These are phyloP conservation scores for Stylonectria norvegica DNA, from an alignment of 2,329 filamentous ascomycete genomes.

Conservation along the genomic window DNA sequence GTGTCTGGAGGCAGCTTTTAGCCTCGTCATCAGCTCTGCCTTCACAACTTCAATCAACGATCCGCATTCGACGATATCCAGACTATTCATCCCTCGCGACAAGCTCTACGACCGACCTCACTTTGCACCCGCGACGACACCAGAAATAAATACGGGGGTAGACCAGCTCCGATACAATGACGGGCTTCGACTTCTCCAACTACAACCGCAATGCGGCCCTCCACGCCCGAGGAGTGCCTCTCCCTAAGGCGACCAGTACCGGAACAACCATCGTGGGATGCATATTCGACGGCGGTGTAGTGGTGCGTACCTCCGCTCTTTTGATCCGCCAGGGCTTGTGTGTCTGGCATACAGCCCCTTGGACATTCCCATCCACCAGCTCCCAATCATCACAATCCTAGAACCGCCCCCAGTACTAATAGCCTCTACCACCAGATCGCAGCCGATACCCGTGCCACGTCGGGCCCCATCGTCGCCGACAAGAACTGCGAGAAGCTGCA, in stretches of 20 bases:
- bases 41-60: constrained; percentile 26
- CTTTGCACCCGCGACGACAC: background rate
- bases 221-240: constrained; percentile 86
- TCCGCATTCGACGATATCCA: constrained; percentile 21
- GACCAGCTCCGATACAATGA: constrained; percentile 58
- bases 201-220: constrained; percentile 98
- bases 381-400: constrained; percentile 5
- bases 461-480: constrained; percentile 96
- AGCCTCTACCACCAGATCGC: constrained; percentile 63
- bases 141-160: constrained; percentile 12
- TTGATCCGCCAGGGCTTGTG: background rate
- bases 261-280: constrained; percentile 99
- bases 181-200: constrained; percentile 99
- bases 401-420: constrained; percentile 13
- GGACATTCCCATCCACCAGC: background rate
- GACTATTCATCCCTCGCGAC: constrained; percentile 11
- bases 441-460: constrained; percentile 95
- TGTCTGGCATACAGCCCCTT: background rate
- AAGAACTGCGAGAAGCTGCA: constrained; percentile 99
- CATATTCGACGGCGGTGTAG: constrained; percentile 92
- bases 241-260: constrained; percentile 97
- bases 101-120: background rate
- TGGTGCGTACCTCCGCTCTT: constrained; percentile 54
- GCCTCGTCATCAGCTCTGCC: constrained; percentile 52
- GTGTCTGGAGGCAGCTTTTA: constrained; percentile 46